These are phyloP conservation scores for Phytophthora citrophthora DNA, from an alignment of 352 stramenopile species.

Conservation along the genomic window DNA sequence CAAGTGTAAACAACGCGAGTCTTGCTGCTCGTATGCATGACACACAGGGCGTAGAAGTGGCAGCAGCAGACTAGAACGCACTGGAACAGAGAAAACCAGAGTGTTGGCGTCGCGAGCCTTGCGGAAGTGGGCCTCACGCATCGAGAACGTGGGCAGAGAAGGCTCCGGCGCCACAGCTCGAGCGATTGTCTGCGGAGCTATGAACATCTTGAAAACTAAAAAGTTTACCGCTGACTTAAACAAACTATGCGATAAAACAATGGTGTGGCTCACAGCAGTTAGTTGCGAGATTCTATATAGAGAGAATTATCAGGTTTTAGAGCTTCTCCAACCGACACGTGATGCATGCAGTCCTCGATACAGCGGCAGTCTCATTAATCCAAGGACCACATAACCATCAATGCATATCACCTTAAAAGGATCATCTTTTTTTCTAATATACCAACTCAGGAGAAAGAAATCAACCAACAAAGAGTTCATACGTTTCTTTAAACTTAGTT, in stretches of 20 bases:
- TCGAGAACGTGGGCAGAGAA: constrained; percentile 58
- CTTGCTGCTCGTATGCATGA: constrained; percentile 68
- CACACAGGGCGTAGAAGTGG: constrained; percentile 47
- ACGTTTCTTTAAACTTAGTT: too few species aligned
- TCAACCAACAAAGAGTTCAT: too few species aligned
- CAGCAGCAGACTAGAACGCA: constrained; percentile 63
- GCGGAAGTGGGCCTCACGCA: constrained; percentile 49
- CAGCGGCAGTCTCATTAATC: too few species aligned
- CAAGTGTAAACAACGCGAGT: constrained; percentile 74
- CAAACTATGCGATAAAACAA: not conserved
- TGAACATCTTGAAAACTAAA: constrained; percentile 28
- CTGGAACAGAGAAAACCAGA: constrained; percentile 56
- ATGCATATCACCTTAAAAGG: too few species aligned
- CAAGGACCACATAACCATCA: too few species aligned
- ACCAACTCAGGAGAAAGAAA: too few species aligned
- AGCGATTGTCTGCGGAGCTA: constrained; percentile 3
- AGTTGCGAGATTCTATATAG: too few species aligned
- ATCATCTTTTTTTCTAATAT: too few species aligned
- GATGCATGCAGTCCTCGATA: too few species aligned
- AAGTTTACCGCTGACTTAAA: not conserved
- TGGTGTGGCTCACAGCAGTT: too few species aligned
- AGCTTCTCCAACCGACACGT: too few species aligned
- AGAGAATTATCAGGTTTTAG: too few species aligned
- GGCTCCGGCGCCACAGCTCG: constrained; percentile 8
- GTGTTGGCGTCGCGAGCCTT: constrained; percentile 68